Evolutionary conservation across 2,329 filamentous ascomycete genomes (phyloP).

Genomic region (Phialocephala subalpina): DNA sequence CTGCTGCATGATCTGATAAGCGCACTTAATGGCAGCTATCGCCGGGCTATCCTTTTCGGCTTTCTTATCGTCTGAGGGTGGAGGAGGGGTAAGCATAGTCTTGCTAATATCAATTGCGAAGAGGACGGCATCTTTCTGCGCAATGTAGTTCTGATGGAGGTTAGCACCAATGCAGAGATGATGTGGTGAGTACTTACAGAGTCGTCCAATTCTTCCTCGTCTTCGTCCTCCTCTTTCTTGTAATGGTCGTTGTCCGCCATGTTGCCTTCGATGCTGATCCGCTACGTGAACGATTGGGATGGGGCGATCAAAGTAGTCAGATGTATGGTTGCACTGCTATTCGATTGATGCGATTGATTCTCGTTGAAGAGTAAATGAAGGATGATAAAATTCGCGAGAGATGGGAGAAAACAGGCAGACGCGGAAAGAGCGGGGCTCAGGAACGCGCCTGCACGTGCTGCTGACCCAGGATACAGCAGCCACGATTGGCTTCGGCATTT

Average conservation of each 20-base stretch:
- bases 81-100: slow-evolving; percentile 81
- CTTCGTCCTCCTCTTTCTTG: slow-evolving; percentile 67
- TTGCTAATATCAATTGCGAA: slow-evolving; percentile 93
- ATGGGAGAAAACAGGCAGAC: slow-evolving; percentile 26
- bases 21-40: slow-evolving; percentile 88
- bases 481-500: slow-evolving; percentile 23
- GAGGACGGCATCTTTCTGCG: slow-evolving; percentile 96
- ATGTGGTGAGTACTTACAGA: slow-evolving; percentile 50
- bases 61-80: slow-evolving; percentile 73
- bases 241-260: slow-evolving; percentile 37
- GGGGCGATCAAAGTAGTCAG: not conserved
- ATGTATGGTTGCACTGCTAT: not conserved
- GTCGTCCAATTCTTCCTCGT: slow-evolving; percentile 73
- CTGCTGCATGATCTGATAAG: slow-evolving; percentile 95
- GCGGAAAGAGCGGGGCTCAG: slow-evolving; percentile 16
- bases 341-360: not conserved
- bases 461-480: not conserved
- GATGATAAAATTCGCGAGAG: not conserved
- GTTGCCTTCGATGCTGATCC: slow-evolving; percentile 13
- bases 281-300: not conserved
- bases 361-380: not conserved
- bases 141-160: slow-evolving; percentile 78
- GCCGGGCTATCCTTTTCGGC: slow-evolving; percentile 80
- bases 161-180: slow-evolving; percentile 4
- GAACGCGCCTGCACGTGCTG: slow-evolving; percentile 21